A percentile compares a stretch with the other conserved stretches of the same genome.
phyloP scores from a whole-genome alignment of 768 basidiomycete species.

The Baorangia bicolor region DNA sequence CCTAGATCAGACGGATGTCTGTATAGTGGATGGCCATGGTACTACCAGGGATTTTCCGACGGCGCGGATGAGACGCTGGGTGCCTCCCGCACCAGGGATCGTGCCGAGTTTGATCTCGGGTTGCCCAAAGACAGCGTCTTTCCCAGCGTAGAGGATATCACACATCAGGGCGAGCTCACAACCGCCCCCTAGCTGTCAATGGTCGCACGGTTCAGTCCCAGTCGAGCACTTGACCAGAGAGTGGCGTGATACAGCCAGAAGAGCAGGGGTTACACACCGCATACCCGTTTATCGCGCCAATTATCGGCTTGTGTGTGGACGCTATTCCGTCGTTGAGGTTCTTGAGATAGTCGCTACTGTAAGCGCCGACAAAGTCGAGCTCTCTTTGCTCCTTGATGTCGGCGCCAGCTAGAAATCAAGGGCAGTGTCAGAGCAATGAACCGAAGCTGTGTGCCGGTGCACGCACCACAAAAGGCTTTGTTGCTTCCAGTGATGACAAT shows the following conservation, averaged over 20 bases:
- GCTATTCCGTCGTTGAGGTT: constrained; percentile 45
- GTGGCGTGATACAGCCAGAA: too few relatives aligned
- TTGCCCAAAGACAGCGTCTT: constrained; percentile 88
- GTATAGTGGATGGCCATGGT: neutral
- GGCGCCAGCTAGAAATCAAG: constrained; percentile 61
- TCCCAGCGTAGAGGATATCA: constrained; percentile 89
- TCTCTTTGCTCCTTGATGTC: constrained; percentile 99
- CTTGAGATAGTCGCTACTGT: constrained; percentile 44
- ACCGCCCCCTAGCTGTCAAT: constrained; percentile 82
- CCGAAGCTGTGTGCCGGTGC: too few relatives aligned
- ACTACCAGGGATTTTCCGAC: constrained; percentile 74
- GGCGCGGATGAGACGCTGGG: constrained; percentile 81
- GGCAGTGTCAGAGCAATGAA: neutral
- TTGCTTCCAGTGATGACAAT: constrained; percentile 91
- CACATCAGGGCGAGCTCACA: constrained; percentile 97
- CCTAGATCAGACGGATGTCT: neutral
- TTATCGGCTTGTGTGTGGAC: constrained; percentile 78
- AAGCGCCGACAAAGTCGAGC: constrained; percentile 54
- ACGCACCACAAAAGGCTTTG: constrained; percentile 59
- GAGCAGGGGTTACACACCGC: constrained; percentile 46
- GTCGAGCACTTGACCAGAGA: neutral
- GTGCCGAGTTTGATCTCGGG: constrained; percentile 95
- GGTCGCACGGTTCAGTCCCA: constrained; percentile 24
- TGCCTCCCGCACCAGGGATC: constrained; percentile 93
- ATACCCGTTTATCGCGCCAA: constrained; percentile 92